Conservation (phyloP, 371 early-diverging fungal genomes). For the Circinella minor region DNA sequence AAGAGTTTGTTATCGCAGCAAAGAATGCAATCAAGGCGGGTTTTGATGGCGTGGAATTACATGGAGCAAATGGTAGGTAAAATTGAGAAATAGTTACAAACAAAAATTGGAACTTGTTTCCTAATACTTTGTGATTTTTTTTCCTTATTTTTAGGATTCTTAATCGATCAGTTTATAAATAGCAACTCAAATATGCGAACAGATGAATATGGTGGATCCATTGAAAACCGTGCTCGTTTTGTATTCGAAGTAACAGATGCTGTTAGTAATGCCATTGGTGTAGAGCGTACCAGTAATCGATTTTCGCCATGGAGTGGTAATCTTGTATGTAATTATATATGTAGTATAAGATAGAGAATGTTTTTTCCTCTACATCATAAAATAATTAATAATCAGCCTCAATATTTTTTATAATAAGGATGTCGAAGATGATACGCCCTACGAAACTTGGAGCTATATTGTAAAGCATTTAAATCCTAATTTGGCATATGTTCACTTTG, state of each 20-base stretch:
- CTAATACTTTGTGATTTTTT: too few relatives aligned
- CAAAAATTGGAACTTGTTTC: too few relatives aligned
- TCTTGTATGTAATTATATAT: too few relatives aligned
- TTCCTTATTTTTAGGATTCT: slow-evolving; percentile 26
- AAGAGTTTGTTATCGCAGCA: slow-evolving; percentile 53
- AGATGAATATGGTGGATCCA: slow-evolving; percentile 61
- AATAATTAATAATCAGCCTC: not conserved
- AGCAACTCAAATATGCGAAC: slow-evolving; percentile 52
- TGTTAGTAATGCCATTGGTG: slow-evolving; percentile 24
- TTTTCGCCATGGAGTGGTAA: slow-evolving; percentile 23
- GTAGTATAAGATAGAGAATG: too few relatives aligned
- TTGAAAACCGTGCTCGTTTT: slow-evolving; percentile 60
- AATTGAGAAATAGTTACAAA: too few relatives aligned
- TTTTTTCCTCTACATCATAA: too few relatives aligned
- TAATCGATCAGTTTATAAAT: slow-evolving; percentile 56
- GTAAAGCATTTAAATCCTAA: slow-evolving; percentile 25
- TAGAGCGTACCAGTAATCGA: slow-evolving; percentile 21
- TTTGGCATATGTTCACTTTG: slow-evolving; percentile 40
- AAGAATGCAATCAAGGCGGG: slow-evolving; percentile 47
- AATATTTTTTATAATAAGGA: slow-evolving; percentile 12
- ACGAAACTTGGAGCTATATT: slow-evolving; percentile 38
- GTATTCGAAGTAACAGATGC: slow-evolving; percentile 46
- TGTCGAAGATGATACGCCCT: slow-evolving; percentile 35
- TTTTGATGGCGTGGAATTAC: slow-evolving; percentile 34
- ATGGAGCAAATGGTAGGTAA: slow-evolving; percentile 60